These are phyloP conservation scores for Aureobasidium mangrovei DNA, from an alignment of 2,329 filamentous ascomycete species.

Conservation along the genomic window DNA sequence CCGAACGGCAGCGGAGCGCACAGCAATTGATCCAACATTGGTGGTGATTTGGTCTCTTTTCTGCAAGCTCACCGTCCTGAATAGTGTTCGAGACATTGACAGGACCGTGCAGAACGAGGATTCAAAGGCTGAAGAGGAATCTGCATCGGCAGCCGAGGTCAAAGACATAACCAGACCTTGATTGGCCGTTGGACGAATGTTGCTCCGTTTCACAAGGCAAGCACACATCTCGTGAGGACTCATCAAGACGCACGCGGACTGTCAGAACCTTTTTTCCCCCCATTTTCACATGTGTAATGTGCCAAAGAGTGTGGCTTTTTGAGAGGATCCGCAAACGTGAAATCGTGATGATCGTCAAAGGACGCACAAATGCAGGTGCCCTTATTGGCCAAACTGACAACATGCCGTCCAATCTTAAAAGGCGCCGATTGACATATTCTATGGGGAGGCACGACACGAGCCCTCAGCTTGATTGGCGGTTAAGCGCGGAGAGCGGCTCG, in stretches of 20 bases:
- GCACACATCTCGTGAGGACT: slow-evolving; percentile 1
- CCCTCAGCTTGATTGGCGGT: neutral
- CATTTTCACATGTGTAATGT: neutral
- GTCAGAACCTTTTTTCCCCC: slow-evolving; percentile 6
- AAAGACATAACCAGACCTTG: neutral
- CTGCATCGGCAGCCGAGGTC: neutral
- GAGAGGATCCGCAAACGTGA: neutral
- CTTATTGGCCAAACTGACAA: neutral
- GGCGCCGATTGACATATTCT: neutral
- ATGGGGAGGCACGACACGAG: neutral
- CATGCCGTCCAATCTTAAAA: neutral
- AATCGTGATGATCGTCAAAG: neutral
- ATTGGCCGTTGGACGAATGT: neutral
- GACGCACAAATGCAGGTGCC: neutral
- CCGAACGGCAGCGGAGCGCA: slow-evolving; percentile 6
- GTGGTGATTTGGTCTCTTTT: neutral
- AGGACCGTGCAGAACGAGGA: neutral
- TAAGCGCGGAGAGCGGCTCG: neutral
- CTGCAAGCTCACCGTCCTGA: neutral
- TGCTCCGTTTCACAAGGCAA: neutral
- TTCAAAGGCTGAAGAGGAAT: neutral
- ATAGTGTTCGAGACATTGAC: slow-evolving; percentile 7
- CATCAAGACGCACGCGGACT: neutral
- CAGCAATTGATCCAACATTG: neutral
- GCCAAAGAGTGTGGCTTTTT: neutral